Evolutionary conservation across 106 monocot genomes (phyloP).

Genomic region (Dioscorea alata): DNA sequence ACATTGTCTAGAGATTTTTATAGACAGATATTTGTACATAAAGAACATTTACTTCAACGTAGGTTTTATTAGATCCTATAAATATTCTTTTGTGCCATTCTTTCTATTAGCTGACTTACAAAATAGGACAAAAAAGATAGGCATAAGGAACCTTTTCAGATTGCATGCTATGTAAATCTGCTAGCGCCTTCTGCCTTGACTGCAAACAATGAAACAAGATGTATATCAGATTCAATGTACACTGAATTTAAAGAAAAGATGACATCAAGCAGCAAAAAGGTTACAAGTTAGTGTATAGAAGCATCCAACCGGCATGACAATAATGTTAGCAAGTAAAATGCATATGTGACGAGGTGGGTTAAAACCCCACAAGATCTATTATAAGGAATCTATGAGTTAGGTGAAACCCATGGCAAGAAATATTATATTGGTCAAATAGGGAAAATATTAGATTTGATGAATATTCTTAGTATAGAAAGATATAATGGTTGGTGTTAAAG

Average conservation of each 20-base stretch:
- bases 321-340: neutral
- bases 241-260: neutral
- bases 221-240: neutral
- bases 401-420: neutral
- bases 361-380: neutral
- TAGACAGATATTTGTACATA: neutral
- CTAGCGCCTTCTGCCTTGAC: constrained; percentile 47
- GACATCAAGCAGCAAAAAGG: neutral
- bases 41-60: neutral
- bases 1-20: neutral
- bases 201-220: constrained; percentile 9
- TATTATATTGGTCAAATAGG: neutral
- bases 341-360: neutral
- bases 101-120: neutral
- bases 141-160: neutral
- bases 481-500: neutral
- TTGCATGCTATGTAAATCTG: constrained; percentile 35
- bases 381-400: neutral
- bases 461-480: too few relatives aligned
- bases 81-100: neutral
- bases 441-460: neutral
- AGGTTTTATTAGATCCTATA: neutral
- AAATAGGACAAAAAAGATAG: neutral
- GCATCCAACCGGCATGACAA: neutral
- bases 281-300: neutral